A percentile compares a stretch with the other conserved stretches of the same genome.
Conservation (phyloP, 2,329 filamentous ascomycete species). For the Colletotrichum sublineola region DNA sequence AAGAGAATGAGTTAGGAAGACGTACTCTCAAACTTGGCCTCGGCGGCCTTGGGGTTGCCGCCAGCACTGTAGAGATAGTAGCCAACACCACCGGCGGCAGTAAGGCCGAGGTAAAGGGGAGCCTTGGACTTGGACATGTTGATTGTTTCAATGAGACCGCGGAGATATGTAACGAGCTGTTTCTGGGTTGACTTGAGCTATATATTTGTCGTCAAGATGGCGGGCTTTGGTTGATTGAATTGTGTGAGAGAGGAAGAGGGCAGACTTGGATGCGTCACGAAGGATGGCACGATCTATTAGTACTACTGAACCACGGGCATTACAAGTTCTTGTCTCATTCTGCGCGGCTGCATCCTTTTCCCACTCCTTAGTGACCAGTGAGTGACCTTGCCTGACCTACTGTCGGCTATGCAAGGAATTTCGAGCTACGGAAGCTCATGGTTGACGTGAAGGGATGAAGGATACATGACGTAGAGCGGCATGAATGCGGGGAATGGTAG, state of each 20-base stretch:
- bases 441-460: conserved; percentile 32
- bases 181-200: background rate
- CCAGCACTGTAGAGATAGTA: conserved; percentile 95
- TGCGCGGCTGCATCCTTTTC: conserved; percentile 29
- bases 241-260: conserved; percentile 4
- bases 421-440: conserved; percentile 30
- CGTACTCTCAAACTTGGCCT: conserved; percentile 88
- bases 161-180: background rate
- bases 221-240: conserved; percentile 29
- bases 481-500: conserved; percentile 45
- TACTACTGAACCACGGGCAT: conserved; percentile 31
- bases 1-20: conserved; percentile 38
- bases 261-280: background rate
- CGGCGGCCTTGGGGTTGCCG: conserved; percentile 83
- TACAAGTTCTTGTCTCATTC: conserved; percentile 32
- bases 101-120: conserved; percentile 69
- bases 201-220: conserved; percentile 10
- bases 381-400: conserved; percentile 14
- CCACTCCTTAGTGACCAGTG: conserved; percentile 31
- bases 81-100: conserved; percentile 76
- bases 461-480: conserved; percentile 49
- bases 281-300: conserved; percentile 41
- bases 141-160: conserved; percentile 30
- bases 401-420: conserved; percentile 19
- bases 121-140: conserved; percentile 63